Evolutionary conservation across 257 asterid genomes (phyloP).

Genomic region (Orobanche coerulescens): DNA sequence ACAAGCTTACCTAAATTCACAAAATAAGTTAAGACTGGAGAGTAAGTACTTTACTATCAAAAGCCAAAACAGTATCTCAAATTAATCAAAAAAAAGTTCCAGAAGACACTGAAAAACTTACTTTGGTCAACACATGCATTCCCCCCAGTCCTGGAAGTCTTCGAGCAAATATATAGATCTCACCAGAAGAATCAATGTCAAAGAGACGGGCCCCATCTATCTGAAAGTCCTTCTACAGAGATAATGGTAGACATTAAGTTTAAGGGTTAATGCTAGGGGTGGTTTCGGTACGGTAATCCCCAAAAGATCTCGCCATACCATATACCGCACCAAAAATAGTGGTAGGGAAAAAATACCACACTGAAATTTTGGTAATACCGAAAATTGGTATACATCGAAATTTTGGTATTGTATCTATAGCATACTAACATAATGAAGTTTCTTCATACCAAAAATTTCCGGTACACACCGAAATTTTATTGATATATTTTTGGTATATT

Average conservation of each 20-base stretch:
- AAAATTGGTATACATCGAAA: too few relatives aligned
- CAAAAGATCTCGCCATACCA: too few relatives aligned
- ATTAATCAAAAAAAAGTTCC: constrained; percentile 17
- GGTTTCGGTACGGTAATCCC: too few relatives aligned
- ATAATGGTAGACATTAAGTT: constrained; percentile 8
- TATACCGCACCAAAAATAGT: too few relatives aligned
- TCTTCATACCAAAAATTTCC: too few relatives aligned
- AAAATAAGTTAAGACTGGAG: background rate
- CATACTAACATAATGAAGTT: too few relatives aligned
- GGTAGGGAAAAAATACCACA: too few relatives aligned
- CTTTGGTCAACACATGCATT: constrained; percentile 69
- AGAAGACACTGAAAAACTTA: constrained; percentile 31
- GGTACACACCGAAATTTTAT: too few relatives aligned
- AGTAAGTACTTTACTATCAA: background rate
- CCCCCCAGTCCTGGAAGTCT: constrained; percentile 65
- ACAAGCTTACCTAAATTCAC: constrained; percentile 58
- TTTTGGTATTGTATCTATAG: too few relatives aligned
- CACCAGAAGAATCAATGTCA: constrained; percentile 53
- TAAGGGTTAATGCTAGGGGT: background rate
- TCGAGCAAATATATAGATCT: constrained; percentile 54
- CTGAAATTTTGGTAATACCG: too few relatives aligned
- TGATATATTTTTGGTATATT: too few relatives aligned
- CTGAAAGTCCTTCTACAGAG: constrained; percentile 51
- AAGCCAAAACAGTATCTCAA: background rate
- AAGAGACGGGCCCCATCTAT: constrained; percentile 81